Evolutionary conservation across 2,329 filamentous ascomycete species (phyloP).

Genomic region (Paracoccidioides lutzii): DNA sequence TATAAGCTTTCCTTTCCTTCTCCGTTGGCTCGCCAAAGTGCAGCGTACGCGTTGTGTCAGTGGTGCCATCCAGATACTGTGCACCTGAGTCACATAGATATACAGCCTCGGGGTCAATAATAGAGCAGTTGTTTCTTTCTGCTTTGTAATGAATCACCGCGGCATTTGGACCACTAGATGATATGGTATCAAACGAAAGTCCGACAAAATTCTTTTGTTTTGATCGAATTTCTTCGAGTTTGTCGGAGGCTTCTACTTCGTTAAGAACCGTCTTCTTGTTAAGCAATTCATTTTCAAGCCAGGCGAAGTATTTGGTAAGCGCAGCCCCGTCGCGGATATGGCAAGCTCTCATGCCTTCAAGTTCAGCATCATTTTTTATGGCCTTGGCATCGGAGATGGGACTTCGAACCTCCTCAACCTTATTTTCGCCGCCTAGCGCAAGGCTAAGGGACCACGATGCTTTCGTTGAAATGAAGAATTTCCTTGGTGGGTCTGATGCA

Average conservation of each 20-base stretch:
- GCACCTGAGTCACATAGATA: conserved; percentile 96
- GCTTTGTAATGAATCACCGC: conserved; percentile 95
- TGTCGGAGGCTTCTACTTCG: conserved; percentile 84
- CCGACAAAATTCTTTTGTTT: conserved; percentile 68
- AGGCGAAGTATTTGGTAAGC: conserved; percentile 84
- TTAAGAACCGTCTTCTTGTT: conserved; percentile 62
- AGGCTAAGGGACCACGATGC: conserved; percentile 87
- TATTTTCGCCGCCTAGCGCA: conserved; percentile 70
- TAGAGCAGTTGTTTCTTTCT: conserved; percentile 65
- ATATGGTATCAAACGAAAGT: conserved; percentile 90
- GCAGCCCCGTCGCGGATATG: conserved; percentile 90
- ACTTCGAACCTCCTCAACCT: conserved; percentile 75
- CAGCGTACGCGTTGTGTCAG: conserved; percentile 83
- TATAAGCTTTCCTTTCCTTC: conserved; percentile 80
- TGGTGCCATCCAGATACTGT: conserved; percentile 93
- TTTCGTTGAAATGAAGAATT: conserved; percentile 76
- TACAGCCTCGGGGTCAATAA: conserved; percentile 70
- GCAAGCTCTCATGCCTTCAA: conserved; percentile 85
- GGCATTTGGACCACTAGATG: conserved; percentile 81
- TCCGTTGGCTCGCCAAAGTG: conserved; percentile 79
- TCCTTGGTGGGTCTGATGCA: conserved; percentile 30
- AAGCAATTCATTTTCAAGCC: conserved; percentile 80
- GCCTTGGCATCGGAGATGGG: conserved; percentile 85
- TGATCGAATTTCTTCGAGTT: conserved; percentile 53
- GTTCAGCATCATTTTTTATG: conserved; percentile 79